A percentile compares a stretch with the other conserved stretches of the same genome.
Evolutionary conservation across 495 filamentous ascomycete species (phyloP).

Genomic region (Xylaria flabelliformis): DNA sequence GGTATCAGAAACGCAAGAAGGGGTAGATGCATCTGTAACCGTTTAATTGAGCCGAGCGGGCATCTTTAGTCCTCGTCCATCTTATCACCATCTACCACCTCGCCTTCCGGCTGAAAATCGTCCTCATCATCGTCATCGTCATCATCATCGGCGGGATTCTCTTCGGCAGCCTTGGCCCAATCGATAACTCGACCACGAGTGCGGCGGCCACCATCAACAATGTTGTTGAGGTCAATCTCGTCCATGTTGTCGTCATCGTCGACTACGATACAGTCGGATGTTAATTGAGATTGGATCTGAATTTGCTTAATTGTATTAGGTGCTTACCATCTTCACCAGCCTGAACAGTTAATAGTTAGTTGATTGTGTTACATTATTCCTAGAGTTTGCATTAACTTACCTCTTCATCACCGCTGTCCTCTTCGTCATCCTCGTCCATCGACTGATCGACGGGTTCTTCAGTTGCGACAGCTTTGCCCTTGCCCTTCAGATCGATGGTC

Average conservation of each 20-base stretch:
- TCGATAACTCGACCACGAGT: conserved; percentile 86
- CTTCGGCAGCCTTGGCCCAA: conserved; percentile 78
- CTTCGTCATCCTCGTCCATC: conserved; percentile 74
- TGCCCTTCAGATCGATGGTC: conserved; percentile 57
- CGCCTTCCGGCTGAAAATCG: conserved; percentile 56
- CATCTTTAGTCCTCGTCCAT: conserved; percentile 55
- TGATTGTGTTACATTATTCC: neutral
- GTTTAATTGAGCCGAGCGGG: neutral
- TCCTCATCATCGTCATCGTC: conserved; percentile 86
- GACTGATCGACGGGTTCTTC: conserved; percentile 60
- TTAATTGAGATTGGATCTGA: conserved; percentile 25
- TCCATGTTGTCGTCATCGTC: conserved; percentile 85
- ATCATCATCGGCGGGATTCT: conserved; percentile 71
- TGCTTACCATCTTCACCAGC: conserved; percentile 54
- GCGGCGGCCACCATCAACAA: conserved; percentile 76
- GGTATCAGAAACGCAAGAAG: neutral
- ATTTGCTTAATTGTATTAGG: conserved; percentile 12
- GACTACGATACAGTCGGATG: conserved; percentile 56
- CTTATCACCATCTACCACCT: conserved; percentile 50
- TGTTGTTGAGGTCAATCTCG: conserved; percentile 88
- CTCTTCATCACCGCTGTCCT: conserved; percentile 68
- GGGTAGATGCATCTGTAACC: neutral
- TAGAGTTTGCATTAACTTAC: conserved; percentile 49
- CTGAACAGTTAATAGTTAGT: conserved; percentile 37
- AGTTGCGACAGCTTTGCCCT: conserved; percentile 63